A percentile compares a stretch with the other conserved stretches of the same genome.
phyloP scores from a whole-genome alignment of 768 basidiomycete genomes.

The Amanita polypyramis region DNA sequence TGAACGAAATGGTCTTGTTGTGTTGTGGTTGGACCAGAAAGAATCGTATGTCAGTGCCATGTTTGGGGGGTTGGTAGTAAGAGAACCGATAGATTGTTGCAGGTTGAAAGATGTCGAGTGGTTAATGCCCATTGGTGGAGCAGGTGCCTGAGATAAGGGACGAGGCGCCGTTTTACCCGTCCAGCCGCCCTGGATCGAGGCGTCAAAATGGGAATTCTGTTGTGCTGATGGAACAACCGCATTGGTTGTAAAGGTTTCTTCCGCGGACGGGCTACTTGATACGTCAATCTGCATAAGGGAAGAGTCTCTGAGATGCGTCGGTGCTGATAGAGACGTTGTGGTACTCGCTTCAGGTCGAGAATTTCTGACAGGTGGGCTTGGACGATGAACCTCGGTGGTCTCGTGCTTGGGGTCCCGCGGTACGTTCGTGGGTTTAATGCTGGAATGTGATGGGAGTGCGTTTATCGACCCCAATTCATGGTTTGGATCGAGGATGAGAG shows the following conservation, averaged over 20 bases:
- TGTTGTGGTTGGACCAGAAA: conserved; percentile 9
- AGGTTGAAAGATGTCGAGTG: background rate
- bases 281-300: background rate
- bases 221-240: background rate
- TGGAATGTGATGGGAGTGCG: background rate
- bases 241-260: background rate
- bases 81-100: background rate
- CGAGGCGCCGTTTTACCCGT: too few species aligned
- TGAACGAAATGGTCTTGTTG: conserved; percentile 5
- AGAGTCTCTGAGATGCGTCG: background rate
- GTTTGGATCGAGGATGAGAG: background rate
- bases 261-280: background rate
- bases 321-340: background rate
- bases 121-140: background rate
- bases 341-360: background rate
- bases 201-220: background rate
- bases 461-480: background rate
- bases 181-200: too few species aligned
- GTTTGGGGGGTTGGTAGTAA: background rate
- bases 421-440: background rate
- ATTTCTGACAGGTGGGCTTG: background rate
- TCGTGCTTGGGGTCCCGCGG: background rate
- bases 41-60: conserved; percentile 7
- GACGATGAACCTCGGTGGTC: background rate
- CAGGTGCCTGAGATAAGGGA: background rate